Percentiles rank a stretch among this genome's conserved stretches.
Evolutionary conservation across 2,329 filamentous ascomycete species (phyloP).

Genomic region (Penicillium brevicompactum): DNA sequence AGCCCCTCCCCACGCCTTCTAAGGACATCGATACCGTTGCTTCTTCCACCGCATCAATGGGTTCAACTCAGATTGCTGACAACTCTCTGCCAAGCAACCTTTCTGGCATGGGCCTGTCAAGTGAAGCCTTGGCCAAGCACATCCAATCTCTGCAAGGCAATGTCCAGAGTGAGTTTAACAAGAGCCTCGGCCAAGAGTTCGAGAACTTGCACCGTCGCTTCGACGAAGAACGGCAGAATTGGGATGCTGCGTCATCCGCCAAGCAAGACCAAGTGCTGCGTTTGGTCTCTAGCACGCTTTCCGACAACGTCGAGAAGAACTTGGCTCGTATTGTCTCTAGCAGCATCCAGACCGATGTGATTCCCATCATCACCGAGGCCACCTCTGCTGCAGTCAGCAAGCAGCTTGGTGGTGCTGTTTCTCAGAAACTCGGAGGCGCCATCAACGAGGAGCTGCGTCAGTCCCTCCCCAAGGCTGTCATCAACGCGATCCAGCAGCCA

Average conservation of each 20-base stretch:
- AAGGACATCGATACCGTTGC: slow-evolving; percentile 17
- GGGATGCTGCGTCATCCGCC: slow-evolving; percentile 64
- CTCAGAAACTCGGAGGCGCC: slow-evolving; percentile 64
- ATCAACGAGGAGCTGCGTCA: slow-evolving; percentile 74
- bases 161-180: slow-evolving; percentile 53
- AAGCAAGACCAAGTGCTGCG: slow-evolving; percentile 71
- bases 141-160: slow-evolving; percentile 57
- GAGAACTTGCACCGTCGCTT: slow-evolving; percentile 61
- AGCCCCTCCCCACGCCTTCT: slow-evolving; percentile 11
- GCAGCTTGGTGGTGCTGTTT: slow-evolving; percentile 69
- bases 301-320: slow-evolving; percentile 73
- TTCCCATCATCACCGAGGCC: slow-evolving; percentile 72
- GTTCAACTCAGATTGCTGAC: slow-evolving; percentile 13
- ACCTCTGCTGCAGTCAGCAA: slow-evolving; percentile 70
- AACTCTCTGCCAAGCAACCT: slow-evolving; percentile 24
- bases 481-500: slow-evolving; percentile 70
- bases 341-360: slow-evolving; percentile 72
- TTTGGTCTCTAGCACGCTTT: slow-evolving; percentile 67
- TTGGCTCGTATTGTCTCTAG: slow-evolving; percentile 74
- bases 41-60: slow-evolving; percentile 17
- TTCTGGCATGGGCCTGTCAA: slow-evolving; percentile 44
- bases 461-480: slow-evolving; percentile 67
- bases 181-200: slow-evolving; percentile 52
- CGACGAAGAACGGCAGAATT: slow-evolving; percentile 69
- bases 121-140: slow-evolving; percentile 62